phyloP scores from a whole-genome alignment of 345 rosid species.

The Moringa oleifera region DNA sequence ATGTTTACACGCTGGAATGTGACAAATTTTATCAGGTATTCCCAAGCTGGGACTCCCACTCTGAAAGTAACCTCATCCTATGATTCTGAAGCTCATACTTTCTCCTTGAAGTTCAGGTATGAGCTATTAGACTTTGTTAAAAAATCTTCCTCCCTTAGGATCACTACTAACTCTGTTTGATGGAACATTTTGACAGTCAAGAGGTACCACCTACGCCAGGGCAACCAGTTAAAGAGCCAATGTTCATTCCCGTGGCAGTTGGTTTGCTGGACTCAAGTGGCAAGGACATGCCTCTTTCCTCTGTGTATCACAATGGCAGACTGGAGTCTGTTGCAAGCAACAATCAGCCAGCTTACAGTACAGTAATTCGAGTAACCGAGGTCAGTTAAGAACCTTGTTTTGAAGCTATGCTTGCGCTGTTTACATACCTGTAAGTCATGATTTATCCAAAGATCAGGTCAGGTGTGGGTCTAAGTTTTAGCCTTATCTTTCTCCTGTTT shows the following conservation, averaged over 20 bases:
- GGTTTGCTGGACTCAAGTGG: constrained; percentile 81
- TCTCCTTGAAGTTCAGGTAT: constrained; percentile 87
- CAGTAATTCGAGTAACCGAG: constrained; percentile 85
- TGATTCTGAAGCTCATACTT: constrained; percentile 62
- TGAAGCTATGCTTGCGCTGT: neutral
- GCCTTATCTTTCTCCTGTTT: too few species aligned
- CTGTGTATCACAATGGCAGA: constrained; percentile 62
- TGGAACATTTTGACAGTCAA: constrained; percentile 50
- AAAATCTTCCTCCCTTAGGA: neutral
- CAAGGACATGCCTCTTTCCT: constrained; percentile 68
- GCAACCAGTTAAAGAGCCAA: constrained; percentile 82
- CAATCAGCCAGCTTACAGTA: constrained; percentile 40
- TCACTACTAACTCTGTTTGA: constrained; percentile 5
- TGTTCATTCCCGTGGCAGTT: constrained; percentile 78
- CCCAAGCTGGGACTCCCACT: constrained; percentile 97
- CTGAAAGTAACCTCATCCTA: constrained; percentile 78
- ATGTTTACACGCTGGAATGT: constrained; percentile 9
- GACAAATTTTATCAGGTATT: constrained; percentile 60
- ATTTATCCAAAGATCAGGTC: neutral
- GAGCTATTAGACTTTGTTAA: neutral
- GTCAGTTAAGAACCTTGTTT: constrained; percentile 28
- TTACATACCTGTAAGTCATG: neutral
- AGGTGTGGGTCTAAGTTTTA: too few species aligned
- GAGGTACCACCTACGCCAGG: constrained; percentile 86
- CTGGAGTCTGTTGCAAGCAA: constrained; percentile 42